Base-by-base conservation (phyloP, 1,284 basidiomycete genomes). In the Macrocystidia cucumis region DNA sequence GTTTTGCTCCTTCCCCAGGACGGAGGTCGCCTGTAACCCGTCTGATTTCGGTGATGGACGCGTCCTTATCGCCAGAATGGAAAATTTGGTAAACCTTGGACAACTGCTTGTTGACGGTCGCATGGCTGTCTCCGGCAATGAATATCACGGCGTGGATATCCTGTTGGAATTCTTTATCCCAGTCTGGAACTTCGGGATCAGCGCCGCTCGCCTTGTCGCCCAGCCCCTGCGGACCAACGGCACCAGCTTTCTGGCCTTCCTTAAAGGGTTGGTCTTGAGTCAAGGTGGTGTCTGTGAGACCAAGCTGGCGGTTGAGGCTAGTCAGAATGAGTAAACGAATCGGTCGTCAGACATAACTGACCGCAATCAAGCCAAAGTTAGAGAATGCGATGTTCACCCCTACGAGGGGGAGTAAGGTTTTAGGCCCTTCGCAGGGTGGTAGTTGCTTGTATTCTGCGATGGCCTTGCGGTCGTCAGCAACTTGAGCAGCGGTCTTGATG, bases 331-430 rank as follows among this genome's bases (percentile, higher is more conserved):
- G 21, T 13, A 30, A 6, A 12, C 14, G 16, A 18, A 13, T 28
- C 12, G 17, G 22, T 21, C 1, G 9, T 31, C 25, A 11, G 11
- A 35, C 21, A n/a, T n/a, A n/a, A 30, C 46, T 36, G 14, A 62
- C 61, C 44, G 51, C 45, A 5, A 28, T 41, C 19, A 65, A 52
- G 19, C 60, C 62, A 20, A 50, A 45, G 27, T 59, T 55, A 11
- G 62, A 61, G 43, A 65, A 59, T 5, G 60, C 45, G 24, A 63
- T 54, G 40, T 64, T 63, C 19, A 62, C 54, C 8, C 60, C 59
- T 12, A 46, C 47, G 34, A 63, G 44, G 12, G 48, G 49, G 35
- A 63, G 46, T 21, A 60, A 39, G 11, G 47, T 50, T 36, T 50
- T 51, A 17, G 44, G 27, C 7, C 47, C 44, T 14, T n/a, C 16